These are phyloP conservation scores for Knufia fluminis DNA, from an alignment of 2,329 filamentous ascomycete genomes.

Conservation along the genomic window DNA sequence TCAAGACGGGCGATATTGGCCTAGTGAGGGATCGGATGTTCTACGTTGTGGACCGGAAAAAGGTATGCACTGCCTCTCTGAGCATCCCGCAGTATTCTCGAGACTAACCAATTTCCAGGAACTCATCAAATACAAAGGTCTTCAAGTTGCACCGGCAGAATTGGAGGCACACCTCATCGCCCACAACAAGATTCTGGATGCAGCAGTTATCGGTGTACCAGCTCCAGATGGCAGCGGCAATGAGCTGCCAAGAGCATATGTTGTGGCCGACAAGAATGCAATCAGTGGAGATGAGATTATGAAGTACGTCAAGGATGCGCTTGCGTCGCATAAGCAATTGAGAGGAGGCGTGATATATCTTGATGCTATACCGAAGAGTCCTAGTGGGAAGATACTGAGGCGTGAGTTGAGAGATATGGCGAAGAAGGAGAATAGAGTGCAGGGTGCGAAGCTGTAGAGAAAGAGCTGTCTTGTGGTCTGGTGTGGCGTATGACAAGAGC, in stretches of 20 bases:
- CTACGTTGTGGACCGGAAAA: conserved; percentile 80
- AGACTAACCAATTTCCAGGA: conserved; percentile 33
- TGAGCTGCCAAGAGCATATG: conserved; percentile 36
- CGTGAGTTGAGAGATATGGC: conserved; percentile 28
- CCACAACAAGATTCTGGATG: conserved; percentile 35
- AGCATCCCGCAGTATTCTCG: conserved; percentile 27
- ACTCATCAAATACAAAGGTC: conserved; percentile 49
- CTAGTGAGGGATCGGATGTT: conserved; percentile 70
- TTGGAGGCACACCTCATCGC: conserved; percentile 37
- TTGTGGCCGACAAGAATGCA: conserved; percentile 28
- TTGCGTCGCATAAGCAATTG: conserved; percentile 29
- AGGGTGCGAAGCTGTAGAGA: conserved; percentile 15
- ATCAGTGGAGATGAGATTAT: conserved; percentile 27
- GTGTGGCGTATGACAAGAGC: too few species aligned
- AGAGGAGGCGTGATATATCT: conserved; percentile 30
- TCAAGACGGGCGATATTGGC: conserved; percentile 82
- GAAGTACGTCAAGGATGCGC: conserved; percentile 24
- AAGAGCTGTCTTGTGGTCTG: too few species aligned
- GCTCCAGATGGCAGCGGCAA: conserved; percentile 27
- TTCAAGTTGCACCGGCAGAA: conserved; percentile 43
- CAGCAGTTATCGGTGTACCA: conserved; percentile 37
- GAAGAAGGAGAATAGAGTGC: conserved; percentile 14
- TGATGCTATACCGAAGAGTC: conserved; percentile 30
- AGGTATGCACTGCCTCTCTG: conserved; percentile 32
- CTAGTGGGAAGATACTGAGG: conserved; percentile 31